Evolutionary conservation across 768 basidiomycete species (phyloP), one percentile per base, ranked within the genome.

Genomic region (Lactifluus hygrophoroides): DNA sequence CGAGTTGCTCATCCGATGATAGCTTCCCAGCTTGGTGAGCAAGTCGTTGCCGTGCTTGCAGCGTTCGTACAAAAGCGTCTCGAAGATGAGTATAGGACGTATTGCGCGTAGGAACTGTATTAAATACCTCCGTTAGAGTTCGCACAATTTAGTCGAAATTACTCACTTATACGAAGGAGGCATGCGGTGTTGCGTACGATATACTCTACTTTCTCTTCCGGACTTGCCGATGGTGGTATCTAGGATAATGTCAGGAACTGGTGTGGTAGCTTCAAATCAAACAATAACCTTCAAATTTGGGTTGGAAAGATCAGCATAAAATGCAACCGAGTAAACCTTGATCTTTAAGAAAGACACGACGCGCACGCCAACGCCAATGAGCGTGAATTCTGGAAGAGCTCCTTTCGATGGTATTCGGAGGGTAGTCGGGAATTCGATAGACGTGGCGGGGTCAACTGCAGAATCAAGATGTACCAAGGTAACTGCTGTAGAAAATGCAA

Each of bases 341-440:
- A 96, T 81, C 7, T 85, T 79, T 38, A 95, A 76, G 71, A 96
- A 93, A 14, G 91, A 92, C 30, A 96, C 92, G 0, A 85, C 90
- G 50, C 94, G 77, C 38, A 93, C 90, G 23, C 94, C 94, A 1
- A 91, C 74, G 6, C 94, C 94, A 19, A 96, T 73, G 5, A 95
- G 78, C 11, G 82, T 79, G 65, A 90, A 80, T 2, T 78, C 71
- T 9, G 87, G 82, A 6, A 81, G 70, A 10, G 81, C 78, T 16
- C 80, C 70, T 64, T 83, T 86, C 32, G 86, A 81, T 19, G 84
- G 83, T 21, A 89, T 76, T 17, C 67, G 76, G 23, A 92, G 73
- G 5, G 76, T 77, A 44, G 76, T 84, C 3, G 90, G 90, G 67
- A 91, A 92, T 58, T 76, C 72, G 62, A 91, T 82, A 7, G 81